These are phyloP conservation scores for Pythium folliculosum DNA, from an alignment of 352 stramenopile genomes.

Conservation along the genomic window DNA sequence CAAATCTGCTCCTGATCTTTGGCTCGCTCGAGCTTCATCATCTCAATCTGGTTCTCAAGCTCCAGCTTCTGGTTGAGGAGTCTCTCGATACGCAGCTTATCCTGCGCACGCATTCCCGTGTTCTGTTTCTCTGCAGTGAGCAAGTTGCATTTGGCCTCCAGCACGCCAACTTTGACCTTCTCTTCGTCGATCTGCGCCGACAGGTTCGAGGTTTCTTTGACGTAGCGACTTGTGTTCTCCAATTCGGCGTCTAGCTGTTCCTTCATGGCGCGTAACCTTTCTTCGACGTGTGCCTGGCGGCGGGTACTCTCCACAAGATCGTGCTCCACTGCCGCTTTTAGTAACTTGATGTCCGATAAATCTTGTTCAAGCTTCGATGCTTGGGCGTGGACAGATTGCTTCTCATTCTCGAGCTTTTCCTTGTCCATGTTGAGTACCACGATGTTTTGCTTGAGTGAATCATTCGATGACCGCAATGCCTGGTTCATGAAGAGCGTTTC, in stretches of 20 bases:
- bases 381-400: conserved; percentile 38
- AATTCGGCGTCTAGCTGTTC: conserved; percentile 65
- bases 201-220: conserved; percentile 46
- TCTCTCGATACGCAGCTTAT: conserved; percentile 78
- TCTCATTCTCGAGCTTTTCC: conserved; percentile 48
- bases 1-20: conserved; percentile 76
- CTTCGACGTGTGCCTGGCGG: conserved; percentile 52
- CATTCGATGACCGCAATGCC: conserved; percentile 55
- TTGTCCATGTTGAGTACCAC: conserved; percentile 65
- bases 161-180: conserved; percentile 54
- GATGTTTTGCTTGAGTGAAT: conserved; percentile 62
- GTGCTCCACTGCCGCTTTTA: conserved; percentile 46
- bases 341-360: conserved; percentile 33
- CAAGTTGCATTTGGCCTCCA: conserved; percentile 72
- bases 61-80: conserved; percentile 82
- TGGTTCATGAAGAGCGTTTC: conserved; percentile 82
- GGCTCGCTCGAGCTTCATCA: conserved; percentile 52
- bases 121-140: conserved; percentile 73
- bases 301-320: conserved; percentile 52
- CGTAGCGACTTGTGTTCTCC: conserved; percentile 37
- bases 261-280: conserved; percentile 59
- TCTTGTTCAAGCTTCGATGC: conserved; percentile 36
- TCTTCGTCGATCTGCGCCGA: conserved; percentile 52
- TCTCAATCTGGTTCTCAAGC: conserved; percentile 62
- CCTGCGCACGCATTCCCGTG: conserved; percentile 72